These are phyloP conservation scores for Pseudoscleropodium purum DNA, from an alignment of 225 moss, liverwort and hornwort genomes.

Conservation along the genomic window DNA sequence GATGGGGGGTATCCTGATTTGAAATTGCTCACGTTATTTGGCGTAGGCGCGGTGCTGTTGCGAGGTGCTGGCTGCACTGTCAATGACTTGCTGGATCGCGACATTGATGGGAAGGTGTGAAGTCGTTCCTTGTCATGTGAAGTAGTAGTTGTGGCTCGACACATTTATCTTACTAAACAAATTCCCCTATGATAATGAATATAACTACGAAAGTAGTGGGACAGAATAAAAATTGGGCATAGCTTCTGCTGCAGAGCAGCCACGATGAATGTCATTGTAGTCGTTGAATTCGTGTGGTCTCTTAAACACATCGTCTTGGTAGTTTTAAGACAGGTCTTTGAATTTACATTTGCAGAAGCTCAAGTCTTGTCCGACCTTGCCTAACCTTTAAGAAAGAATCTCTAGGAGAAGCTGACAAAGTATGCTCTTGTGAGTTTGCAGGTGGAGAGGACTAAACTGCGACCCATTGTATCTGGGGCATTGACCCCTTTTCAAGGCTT, in stretches of 20 bases:
- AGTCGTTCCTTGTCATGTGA: neutral
- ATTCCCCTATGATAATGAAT: neutral
- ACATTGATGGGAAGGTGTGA: slow-evolving; percentile 77
- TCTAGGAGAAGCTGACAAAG: slow-evolving; percentile 1
- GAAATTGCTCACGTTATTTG: slow-evolving; percentile 66
- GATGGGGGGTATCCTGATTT: slow-evolving; percentile 62
- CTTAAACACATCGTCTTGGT: neutral
- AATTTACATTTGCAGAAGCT: neutral
- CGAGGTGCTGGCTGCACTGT: slow-evolving; percentile 98
- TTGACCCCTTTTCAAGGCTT: slow-evolving; percentile 84
- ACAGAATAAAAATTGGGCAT: neutral
- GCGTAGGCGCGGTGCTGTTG: slow-evolving; percentile 77
- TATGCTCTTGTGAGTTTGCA: slow-evolving; percentile 12
- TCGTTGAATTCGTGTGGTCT: neutral
- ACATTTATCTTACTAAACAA: neutral
- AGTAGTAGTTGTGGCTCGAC: neutral
- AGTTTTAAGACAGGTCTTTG: neutral
- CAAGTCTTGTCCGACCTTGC: neutral
- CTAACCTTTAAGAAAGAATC: neutral
- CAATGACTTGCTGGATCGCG: slow-evolving; percentile 91
- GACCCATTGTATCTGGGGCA: slow-evolving; percentile 76
- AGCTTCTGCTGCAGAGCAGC: neutral
- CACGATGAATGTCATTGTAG: neutral
- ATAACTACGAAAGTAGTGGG: neutral
- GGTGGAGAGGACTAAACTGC: slow-evolving; percentile 79